These are phyloP conservation scores for Chenopodium formosanum DNA, from an alignment of 148 eudicot species.

Conservation along the genomic window DNA sequence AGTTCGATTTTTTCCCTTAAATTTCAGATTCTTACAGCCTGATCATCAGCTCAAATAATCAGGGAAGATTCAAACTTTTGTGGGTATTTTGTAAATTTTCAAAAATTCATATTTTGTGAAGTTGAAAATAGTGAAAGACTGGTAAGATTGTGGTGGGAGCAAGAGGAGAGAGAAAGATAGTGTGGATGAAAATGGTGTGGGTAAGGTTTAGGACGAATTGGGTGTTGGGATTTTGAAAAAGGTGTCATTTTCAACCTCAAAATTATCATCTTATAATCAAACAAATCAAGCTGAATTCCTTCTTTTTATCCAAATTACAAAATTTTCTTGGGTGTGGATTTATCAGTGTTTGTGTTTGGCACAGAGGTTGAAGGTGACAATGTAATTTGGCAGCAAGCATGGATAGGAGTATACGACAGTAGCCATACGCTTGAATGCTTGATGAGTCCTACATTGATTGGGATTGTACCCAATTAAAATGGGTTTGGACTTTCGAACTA, in stretches of 20 bases:
- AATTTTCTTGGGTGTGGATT: constrained; percentile 1
- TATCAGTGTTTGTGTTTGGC: neutral
- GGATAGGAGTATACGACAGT: neutral
- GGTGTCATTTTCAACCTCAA: neutral
- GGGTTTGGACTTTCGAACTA: no score
- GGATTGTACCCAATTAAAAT: no score
- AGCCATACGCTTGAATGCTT: neutral
- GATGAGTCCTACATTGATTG: neutral
- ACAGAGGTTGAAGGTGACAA: constrained; percentile 8
- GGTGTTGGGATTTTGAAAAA: neutral
- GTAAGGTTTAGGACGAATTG: constrained; percentile 27
- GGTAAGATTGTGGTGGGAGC: constrained; percentile 10
- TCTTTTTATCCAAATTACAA: neutral
- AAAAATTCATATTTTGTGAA: neutral
- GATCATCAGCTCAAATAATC: neutral
- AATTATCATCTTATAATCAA: constrained; percentile 6
- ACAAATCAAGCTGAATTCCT: no score
- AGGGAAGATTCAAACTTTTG: neutral
- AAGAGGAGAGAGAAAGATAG: constrained; percentile 11
- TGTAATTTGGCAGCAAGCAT: constrained; percentile 13
- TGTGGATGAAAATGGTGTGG: constrained; percentile 29
- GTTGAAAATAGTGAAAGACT: constrained; percentile 2
- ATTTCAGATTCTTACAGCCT: no score
- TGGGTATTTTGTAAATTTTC: neutral
- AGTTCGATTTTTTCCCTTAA: constrained; percentile 17